Conservation (phyloP, 2,329 filamentous ascomycete genomes). For the Tolypocladium guangdongense region DNA sequence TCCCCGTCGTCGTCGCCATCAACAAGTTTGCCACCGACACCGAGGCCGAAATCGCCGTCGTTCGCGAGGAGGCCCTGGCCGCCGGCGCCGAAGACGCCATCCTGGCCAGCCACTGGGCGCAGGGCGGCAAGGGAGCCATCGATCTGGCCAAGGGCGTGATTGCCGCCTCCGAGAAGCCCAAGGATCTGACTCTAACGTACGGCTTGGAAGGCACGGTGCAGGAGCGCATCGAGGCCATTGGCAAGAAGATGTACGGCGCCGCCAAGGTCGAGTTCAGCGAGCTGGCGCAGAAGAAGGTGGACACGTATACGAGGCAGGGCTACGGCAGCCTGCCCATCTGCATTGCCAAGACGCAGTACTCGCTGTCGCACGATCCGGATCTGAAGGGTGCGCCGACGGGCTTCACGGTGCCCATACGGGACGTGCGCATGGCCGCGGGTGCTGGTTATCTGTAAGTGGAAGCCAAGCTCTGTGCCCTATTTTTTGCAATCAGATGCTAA, state of each 20-base stretch:
- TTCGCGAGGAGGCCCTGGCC: conserved; percentile 81
- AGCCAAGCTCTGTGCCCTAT: neutral
- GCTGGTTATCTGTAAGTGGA: conserved; percentile 73
- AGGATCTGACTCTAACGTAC: conserved; percentile 84
- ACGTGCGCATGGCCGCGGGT: conserved; percentile 87
- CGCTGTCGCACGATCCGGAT: conserved; percentile 80
- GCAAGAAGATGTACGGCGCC: conserved; percentile 89
- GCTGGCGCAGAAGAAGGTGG: conserved; percentile 89
- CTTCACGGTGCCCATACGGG: conserved; percentile 88
- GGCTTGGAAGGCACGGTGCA: conserved; percentile 67
- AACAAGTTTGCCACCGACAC: conserved; percentile 95
- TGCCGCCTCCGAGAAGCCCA: conserved; percentile 69
- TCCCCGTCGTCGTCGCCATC: conserved; percentile 92
- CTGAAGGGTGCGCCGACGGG: conserved; percentile 92
- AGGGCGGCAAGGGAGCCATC: conserved; percentile 82
- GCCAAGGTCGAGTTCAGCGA: conserved; percentile 85
- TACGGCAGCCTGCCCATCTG: conserved; percentile 91
- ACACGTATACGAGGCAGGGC: conserved; percentile 86
- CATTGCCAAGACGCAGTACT: conserved; percentile 97
- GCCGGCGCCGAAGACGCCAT: conserved; percentile 93
- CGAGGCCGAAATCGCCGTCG: conserved; percentile 77
- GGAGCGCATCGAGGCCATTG: conserved; percentile 83
- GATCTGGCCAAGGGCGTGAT: conserved; percentile 84
- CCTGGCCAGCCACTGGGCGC: conserved; percentile 90
- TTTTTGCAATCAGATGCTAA: conserved; percentile 18